Evolutionary conservation across 441 rosid genomes (phyloP).

Genomic region (Mallotus repandus): DNA sequence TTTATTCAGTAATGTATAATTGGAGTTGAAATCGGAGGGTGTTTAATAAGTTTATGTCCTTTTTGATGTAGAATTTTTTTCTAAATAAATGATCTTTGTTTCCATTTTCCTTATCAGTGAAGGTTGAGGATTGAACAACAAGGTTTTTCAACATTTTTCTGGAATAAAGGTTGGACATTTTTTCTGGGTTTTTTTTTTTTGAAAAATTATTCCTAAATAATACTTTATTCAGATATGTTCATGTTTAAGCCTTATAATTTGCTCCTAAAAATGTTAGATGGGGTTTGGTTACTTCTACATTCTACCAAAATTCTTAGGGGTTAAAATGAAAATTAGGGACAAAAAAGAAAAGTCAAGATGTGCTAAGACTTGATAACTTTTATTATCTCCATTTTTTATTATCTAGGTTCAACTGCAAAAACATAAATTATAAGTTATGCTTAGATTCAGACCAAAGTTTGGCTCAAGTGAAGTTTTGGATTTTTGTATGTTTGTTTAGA

Average conservation of each 20-base stretch:
- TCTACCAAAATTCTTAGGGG: not conserved
- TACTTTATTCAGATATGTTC: not conserved
- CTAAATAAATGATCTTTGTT: conserved; percentile 23
- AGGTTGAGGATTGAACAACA: not conserved
- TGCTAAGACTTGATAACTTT: not conserved
- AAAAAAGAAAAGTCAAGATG: not conserved
- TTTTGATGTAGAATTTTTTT: conserved; percentile 16
- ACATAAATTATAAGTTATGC: not conserved
- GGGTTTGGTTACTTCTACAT: not conserved
- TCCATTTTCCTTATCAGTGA: not conserved
- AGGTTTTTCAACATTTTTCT: conserved; percentile 15
- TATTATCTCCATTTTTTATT: not conserved
- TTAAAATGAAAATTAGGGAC: not conserved
- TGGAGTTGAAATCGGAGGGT: too few species aligned
- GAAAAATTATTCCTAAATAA: not conserved
- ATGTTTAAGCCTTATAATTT: not conserved
- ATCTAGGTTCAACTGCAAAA: not conserved
- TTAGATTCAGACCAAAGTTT: not conserved
- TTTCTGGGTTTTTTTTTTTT: not conserved
- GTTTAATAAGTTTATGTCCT: not conserved
- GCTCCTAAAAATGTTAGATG: not conserved
- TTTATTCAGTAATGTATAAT: too few species aligned
- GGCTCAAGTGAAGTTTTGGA: not conserved
- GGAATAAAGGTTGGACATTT: conserved; percentile 12
- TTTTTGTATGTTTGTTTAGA: not conserved